Evolutionary conservation across 805 yeast genomes (phyloP), one percentile per base, ranked within the genome.

Genomic region (Suhomyces sp.): DNA sequence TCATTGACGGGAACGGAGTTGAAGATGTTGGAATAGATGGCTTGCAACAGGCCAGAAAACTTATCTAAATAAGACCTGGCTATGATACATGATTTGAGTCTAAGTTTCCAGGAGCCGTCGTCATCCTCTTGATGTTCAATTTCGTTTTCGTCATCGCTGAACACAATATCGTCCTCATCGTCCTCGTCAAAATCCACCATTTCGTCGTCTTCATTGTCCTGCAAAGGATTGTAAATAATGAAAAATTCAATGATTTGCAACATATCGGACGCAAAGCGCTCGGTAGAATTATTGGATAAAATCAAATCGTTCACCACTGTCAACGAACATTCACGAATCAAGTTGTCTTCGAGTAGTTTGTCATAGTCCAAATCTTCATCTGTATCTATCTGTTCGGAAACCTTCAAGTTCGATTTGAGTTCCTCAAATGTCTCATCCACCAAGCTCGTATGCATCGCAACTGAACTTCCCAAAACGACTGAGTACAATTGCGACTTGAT

Each of bases 61-160:
- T 61, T 56, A 2, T 59, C 60, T n/a, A 79, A 66, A 12, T 80
- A 51, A 0, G 75, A 60, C 15, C 73, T 64, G 6, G 79, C 59
- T 31, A 83, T 60, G 27, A 67, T 68, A 6, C 81, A 73, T 0
- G 88, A 68, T 49, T 77, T 78, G 41, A 80, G 70, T 53, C 94
- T 71, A 17, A 87, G 66, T 56, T 81, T 84, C 87, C 92, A 85
- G 1, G 86, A 77, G 7, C 73, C 67, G 7, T 72, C 76, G 48
- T 74, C 75, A 49, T 74, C 75, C 49, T 66, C 66, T 43, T 71
- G 73, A 48, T 72, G 74, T 49, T 80, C 86, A 17, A 61, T 64
- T 21, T 71, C 72, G 25, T 75, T 80, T 9, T 80, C 85, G n/a
- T 72, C 79, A n/a, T 76, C 80, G 24, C 66, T 62, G 52, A 66